Evolutionary conservation across 306 rosid species (phyloP), one percentile per base, ranked within the genome.

Genomic region (Cicer chorassanicum): DNA sequence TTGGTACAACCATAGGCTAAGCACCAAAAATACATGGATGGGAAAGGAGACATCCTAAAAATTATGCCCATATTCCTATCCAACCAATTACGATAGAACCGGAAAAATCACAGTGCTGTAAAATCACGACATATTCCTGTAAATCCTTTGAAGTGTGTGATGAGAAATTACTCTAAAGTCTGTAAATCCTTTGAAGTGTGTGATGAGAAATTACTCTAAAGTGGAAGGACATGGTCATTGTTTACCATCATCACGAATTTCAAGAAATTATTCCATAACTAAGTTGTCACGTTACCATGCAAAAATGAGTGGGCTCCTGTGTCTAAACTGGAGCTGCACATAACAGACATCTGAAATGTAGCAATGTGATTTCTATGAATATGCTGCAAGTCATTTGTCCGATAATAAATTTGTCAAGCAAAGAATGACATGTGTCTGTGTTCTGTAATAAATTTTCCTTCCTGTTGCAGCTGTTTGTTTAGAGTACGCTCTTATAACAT

Each of bases 1-100:
- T 60, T 29, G 65, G 36, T 60, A 60, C 44, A 60, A 60, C 19
- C 16, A 34, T 60, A 60, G 65, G 65, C 18, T 59, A 29, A 59
- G 65, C 42, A 59, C 65, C 43, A 6, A 11, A 59, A 21, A 10
- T 18, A 54, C 49, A 36, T 16, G 15, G 21, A 39, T 9, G 51
- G 29, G 14, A 50, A 13, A 39, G 16, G 4, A 24, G 40, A 57
- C 8, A 21, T 1, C 40, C 16, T 55, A 16, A 4, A 54, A 54
- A 7, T 5, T 16, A 54, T 9, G 11, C 16, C 34, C 13, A 24
- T 59, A 59, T 6, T 29, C 63, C 67, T 21, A 41, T 42, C 56
- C 44, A 34, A 34, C 1, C 73, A 68, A 1, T 49, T 48, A n/a
- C 46, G 24, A 7, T n/a, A 29, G 70, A 41, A 65, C 53, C 14